Evolutionary conservation across 2,329 filamentous ascomycete species (phyloP), one percentile per base, ranked within the genome.

Genomic region (Akanthomyces dipterigenus): DNA sequence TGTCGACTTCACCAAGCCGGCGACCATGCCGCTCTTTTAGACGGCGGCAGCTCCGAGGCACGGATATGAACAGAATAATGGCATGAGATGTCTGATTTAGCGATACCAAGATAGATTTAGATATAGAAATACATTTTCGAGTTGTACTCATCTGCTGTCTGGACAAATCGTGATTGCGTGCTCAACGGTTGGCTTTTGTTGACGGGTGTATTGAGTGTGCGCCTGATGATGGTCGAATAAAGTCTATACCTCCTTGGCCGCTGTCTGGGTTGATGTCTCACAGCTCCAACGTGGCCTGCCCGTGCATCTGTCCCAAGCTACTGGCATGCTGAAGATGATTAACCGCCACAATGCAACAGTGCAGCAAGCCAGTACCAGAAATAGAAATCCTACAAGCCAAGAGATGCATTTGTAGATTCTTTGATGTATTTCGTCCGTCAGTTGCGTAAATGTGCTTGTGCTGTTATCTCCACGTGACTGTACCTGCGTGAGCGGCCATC

Each of bases 381-480:
- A 16, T 51, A 20, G n/a, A 51, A 51, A 36, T 28, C 9, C 1
- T 16, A 20, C 1, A 14, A 16, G 16, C n/a, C 16, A 11, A 51
- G 38, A 18, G 24, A 11, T 9, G n/a, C 9, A 22, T 22, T 12
- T 18, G 12, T 14, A 48, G 3, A 8, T 16, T 12, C 5, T 3
- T 50, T 14, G 26, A 38, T 38, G 3, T 36, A 22, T 38, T 36
- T 18, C 1, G 7, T 51, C 45, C 38, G 49, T 16, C n/a, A 51
- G 38, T 8, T 51, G 49, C 20, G 20, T 6, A 18, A 14, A 24
- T 8, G 40, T 45, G 40, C 26, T 46, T 5, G 14, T 45, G 28
- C 22, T 8, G n/a, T 9, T 36, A 34, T 26, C 55, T 59, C 43
- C 55, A 59, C 55, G 55, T 59, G 55, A 59, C 55, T 24, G 31